A percentile compares a stretch with the other conserved stretches of the same genome.
These are phyloP conservation scores for Murraya paniculata DNA, from an alignment of 345 rosid genomes.

Conservation along the genomic window DNA sequence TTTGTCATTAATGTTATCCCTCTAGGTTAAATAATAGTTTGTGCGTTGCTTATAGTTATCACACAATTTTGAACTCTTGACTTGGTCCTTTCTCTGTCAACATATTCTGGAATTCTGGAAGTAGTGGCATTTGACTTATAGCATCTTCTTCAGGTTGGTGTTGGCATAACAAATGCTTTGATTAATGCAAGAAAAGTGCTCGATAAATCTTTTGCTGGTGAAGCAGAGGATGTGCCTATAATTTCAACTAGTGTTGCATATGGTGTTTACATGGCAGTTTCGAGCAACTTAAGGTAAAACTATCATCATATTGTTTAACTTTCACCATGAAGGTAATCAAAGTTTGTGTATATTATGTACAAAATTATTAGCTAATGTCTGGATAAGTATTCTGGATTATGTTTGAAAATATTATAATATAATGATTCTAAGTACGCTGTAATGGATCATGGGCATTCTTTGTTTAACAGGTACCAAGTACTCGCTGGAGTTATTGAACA, in stretches of 20 bases:
- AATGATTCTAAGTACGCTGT: neutral
- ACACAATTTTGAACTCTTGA: neutral
- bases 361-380: neutral
- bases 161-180: constrained; percentile 53
- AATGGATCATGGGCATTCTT: neutral
- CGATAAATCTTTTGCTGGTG: constrained; percentile 51
- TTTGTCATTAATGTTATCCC: neutral
- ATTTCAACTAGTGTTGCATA: constrained; percentile 61
- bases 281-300: too few species aligned
- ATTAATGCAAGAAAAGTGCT: constrained; percentile 57
- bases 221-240: constrained; percentile 65
- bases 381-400: neutral
- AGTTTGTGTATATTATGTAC: neutral
- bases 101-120: neutral
- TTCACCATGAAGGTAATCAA: too few species aligned
- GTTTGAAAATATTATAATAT: neutral
- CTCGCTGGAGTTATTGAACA: constrained; percentile 76
- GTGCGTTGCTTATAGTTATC: neutral
- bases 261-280: constrained; percentile 64
- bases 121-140: neutral
- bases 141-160: constrained; percentile 42
- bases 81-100: neutral
- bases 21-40: neutral
- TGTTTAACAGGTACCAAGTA: constrained; percentile 58
- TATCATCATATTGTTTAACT: neutral